Conservation (phyloP, 805 yeast species). For the Kazachstania kunashirensis region DNA sequence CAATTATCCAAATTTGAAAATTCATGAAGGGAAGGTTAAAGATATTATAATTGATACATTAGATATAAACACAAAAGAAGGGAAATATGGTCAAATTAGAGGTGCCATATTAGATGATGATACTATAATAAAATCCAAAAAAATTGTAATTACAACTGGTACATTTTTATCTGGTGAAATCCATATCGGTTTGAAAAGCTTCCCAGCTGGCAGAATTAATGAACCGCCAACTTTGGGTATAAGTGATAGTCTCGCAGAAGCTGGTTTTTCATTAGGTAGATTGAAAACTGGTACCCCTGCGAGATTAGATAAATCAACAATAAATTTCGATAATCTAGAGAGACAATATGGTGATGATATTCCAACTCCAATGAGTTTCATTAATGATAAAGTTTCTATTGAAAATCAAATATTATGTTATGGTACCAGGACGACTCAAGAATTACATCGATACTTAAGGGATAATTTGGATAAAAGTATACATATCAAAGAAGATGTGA, state of each 20-base stretch:
- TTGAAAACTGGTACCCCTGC: conserved; percentile 98
- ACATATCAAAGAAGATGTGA: conserved; percentile 87
- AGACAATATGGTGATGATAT: conserved; percentile 73
- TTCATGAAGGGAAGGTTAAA: conserved; percentile 67
- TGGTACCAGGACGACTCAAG: conserved; percentile 68
- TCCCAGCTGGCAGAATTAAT: conserved; percentile 90
- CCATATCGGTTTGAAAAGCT: conserved; percentile 71
- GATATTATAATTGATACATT: conserved; percentile 58
- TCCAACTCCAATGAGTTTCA: conserved; percentile 82
- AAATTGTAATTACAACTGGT: conserved; percentile 88
- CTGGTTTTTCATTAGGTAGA: conserved; percentile 79
- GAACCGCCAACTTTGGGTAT: conserved; percentile 88
- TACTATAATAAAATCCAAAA: conserved; percentile 42
- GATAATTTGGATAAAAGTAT: conserved; percentile 71
- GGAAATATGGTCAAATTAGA: conserved; percentile 27
- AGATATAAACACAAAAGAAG: conserved; percentile 2
- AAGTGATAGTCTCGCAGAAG: conserved; percentile 61
- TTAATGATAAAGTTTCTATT: conserved; percentile 61
- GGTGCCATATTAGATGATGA: conserved; percentile 76
- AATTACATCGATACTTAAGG: conserved; percentile 59
- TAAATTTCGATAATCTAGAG: conserved; percentile 54
- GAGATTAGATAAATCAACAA: conserved; percentile 60
- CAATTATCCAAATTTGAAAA: conserved; percentile 42
- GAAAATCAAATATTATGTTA: conserved; percentile 58
- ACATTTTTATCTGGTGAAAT: conserved; percentile 92